Base-by-base conservation (phyloP, 164 flowering plant species). In the Chimonanthus salicifolius region DNA sequence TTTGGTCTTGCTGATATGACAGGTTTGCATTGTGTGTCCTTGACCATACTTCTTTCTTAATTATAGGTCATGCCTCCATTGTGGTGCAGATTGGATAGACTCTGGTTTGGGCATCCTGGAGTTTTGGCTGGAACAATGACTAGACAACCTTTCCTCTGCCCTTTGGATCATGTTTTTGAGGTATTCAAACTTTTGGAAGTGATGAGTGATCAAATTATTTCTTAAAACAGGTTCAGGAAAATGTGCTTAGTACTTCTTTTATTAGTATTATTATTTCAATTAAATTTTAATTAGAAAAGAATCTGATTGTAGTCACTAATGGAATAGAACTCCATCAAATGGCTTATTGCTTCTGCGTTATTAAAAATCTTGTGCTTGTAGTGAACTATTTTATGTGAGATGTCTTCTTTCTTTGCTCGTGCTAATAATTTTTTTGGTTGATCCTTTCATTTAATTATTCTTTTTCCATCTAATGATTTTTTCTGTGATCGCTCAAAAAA, bases 81-180 rank as follows among this genome's bases (percentile, higher is more conserved):
- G 74, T 96, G 99, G 98, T 96, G 99, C 89, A 90, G 97, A 83
- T 80, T 96, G 83, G 99, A 96, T 82, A 88, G 99, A 78, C 80
- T 96, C 49, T 96, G 99, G 99, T 96, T 90, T 86, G 79, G 85
- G 54, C 99, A 96, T 86, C 97, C 99, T 51, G 99, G 99, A 74
- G 77, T 85, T 80, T 68, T 96, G 72, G 75, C 67, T n/a, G 98
- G 99, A 9, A 79, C 94, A 69, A 43, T 96, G 87, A 96, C 98
- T 47, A 83, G 93, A 74, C 98, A 88, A 75, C 99, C 98, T 73
- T 96, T 94, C 76, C 58, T 96, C 62, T 96, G 99, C 83, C 99
- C 99, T 72, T 72, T 96, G 86, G 99, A 96, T 81, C 99, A 96
- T 81, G 97, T 94, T 16, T 94, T 96, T 80, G 99, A 96, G 99